Evolutionary conservation across 306 rosid genomes (phyloP).

Genomic region (Medicago arabica): DNA sequence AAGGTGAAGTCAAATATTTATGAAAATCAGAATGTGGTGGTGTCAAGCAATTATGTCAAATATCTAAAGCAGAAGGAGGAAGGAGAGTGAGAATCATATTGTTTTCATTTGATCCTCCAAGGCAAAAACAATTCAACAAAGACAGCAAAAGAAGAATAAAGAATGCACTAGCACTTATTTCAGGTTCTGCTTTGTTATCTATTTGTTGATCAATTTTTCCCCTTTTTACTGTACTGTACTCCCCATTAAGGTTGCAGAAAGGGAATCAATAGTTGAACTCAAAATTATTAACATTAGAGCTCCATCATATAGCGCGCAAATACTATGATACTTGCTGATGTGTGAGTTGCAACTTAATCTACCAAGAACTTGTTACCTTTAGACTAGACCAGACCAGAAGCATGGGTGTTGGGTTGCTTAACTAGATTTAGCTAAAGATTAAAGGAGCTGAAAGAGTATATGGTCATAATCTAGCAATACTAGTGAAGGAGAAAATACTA

Average conservation of each 20-base stretch:
- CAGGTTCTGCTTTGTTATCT: not conserved
- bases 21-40: not conserved
- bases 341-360: not conserved
- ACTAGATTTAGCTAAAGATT: not conserved
- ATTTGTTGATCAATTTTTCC: not conserved
- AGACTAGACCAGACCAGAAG: not conserved
- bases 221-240: not conserved
- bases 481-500: not conserved
- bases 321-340: not conserved
- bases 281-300: not conserved
- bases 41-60: not conserved
- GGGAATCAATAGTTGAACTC: constrained; percentile 17
- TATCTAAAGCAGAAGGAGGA: constrained; percentile 5
- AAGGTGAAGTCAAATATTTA: not conserved
- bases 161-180: not conserved
- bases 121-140: constrained; percentile 6
- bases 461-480: too few relatives aligned
- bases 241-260: not conserved
- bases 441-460: not conserved
- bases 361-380: not conserved
- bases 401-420: not conserved
- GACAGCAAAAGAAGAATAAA: not conserved
- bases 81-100: constrained; percentile 12
- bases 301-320: not conserved
- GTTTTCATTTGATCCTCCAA: constrained; percentile 13